Evolutionary conservation across 352 stramenopile species (phyloP).

Genomic region (Phytophthora ramorum): DNA sequence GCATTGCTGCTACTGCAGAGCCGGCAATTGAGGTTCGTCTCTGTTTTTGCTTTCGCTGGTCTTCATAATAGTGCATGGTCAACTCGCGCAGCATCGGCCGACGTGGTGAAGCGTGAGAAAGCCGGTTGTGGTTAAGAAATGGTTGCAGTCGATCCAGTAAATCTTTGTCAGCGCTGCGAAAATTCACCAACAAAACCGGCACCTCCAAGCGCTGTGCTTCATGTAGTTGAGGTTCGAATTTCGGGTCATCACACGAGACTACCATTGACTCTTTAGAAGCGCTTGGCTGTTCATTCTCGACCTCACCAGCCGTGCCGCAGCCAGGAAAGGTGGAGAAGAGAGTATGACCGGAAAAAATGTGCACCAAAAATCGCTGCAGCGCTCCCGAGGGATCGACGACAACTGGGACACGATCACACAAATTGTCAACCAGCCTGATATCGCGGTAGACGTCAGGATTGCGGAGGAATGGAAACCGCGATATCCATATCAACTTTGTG

Average conservation of each 20-base stretch:
- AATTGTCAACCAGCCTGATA: slow-evolving; percentile 33
- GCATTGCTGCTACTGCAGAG: slow-evolving; percentile 8
- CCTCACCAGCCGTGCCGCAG: slow-evolving; percentile 12
- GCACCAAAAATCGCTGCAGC: slow-evolving; percentile 55
- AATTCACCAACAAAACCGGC: slow-evolving; percentile 51
- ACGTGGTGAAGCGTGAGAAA: slow-evolving; percentile 21
- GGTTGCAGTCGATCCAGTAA: slow-evolving; percentile 23
- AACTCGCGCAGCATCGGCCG: slow-evolving; percentile 30
- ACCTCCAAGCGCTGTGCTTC: slow-evolving; percentile 36
- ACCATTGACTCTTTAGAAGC: slow-evolving; percentile 35
- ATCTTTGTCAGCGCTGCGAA: slow-evolving; percentile 23
- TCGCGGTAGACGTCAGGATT: slow-evolving; percentile 9
- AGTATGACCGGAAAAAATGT: slow-evolving; percentile 53
- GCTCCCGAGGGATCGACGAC: slow-evolving; percentile 49
- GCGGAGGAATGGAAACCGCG: slow-evolving; percentile 48
- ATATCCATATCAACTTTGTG: slow-evolving; percentile 39
- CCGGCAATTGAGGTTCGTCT: slow-evolving; percentile 13
- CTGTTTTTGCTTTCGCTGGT: slow-evolving; percentile 27
- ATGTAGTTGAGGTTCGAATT: slow-evolving; percentile 31
- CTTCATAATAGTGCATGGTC: slow-evolving; percentile 29
- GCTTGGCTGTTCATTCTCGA: slow-evolving; percentile 27
- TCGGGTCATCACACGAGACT: slow-evolving; percentile 39
- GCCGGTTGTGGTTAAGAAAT: slow-evolving; percentile 21
- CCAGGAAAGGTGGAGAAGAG: slow-evolving; percentile 36
- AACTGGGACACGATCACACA: slow-evolving; percentile 51